Base-by-base conservation (phyloP, 1,284 basidiomycete genomes). In the Chiua sp. region DNA sequence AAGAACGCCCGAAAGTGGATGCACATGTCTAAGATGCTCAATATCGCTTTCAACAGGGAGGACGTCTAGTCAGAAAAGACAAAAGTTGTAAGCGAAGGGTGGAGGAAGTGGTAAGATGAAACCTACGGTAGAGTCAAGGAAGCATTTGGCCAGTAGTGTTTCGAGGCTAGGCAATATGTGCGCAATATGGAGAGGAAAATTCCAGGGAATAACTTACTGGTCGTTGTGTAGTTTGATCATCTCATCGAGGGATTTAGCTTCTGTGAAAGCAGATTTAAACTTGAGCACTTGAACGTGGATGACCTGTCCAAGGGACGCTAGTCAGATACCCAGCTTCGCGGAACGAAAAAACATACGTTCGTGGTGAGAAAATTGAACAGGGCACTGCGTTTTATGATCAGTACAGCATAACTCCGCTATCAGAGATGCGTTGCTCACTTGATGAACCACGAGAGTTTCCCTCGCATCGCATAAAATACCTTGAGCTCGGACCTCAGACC, bases 381-480 rank as follows among this genome's bases (percentile, higher is more conserved):
- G 0, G 86, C 87, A 65, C 93, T 95, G 65, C 12, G 42, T 22
- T 53, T 47, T 46, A 59, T 15, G 20, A 42, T 56, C 60, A 71
- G 55, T 63, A 59, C 22, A 51, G 48, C 33, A 32, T 51, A 39
- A 26, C 46, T 46, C 49, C 6, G n/a, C 42, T 47, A 48, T 49
- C 20, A 13, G 51, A 15, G 5, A 7, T 22, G 22, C 37, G 56
- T 16, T 23, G 80, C 91, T 70, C 69, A 94, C 92, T 92, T 91
- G 68, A 93, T 81, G 64, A 94, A 87, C 93, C 93, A 96, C 53
- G 85, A 87, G 56, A 94, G 67, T 58, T 87, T 87, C 63, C 88
- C 87, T 61, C 92, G 77, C 76, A 93, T 82, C 0, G 86, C 86
- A 72, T 92, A 91, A 65, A 93, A 85, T 20, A 80, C 79, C 73